A percentile compares a stretch with the other conserved stretches of the same genome.
These are phyloP conservation scores for Leptographium flavum DNA, from an alignment of 2,329 filamentous ascomycete species.

Conservation along the genomic window DNA sequence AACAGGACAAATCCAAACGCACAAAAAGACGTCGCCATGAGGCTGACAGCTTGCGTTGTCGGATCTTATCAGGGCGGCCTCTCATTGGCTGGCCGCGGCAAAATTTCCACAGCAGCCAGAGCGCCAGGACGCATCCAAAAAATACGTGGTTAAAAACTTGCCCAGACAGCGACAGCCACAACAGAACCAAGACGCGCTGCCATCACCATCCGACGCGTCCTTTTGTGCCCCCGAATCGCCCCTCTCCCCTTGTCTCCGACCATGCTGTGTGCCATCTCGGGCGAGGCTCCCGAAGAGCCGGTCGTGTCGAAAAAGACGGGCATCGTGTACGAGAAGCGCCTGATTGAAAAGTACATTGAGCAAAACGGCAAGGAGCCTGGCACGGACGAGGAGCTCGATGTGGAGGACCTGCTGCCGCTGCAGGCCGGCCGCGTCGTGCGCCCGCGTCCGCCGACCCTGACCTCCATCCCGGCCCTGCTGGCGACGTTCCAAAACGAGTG, in stretches of 20 bases:
- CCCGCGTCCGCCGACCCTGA: slow-evolving; percentile 82
- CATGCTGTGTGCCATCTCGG: slow-evolving; percentile 47
- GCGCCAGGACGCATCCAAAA: not conserved
- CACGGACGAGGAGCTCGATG: slow-evolving; percentile 68
- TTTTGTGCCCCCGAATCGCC: too few species aligned
- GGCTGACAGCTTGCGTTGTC: too few species aligned
- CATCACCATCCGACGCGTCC: not conserved
- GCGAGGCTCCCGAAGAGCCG: slow-evolving; percentile 87
- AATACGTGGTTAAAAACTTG: not conserved
- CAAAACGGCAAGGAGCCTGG: slow-evolving; percentile 88
- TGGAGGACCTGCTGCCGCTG: slow-evolving; percentile 77
- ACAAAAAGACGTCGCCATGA: too few species aligned
- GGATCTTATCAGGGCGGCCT: slow-evolving; percentile 7
- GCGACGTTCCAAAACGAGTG: slow-evolving; percentile 96
- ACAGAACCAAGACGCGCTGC: not conserved
- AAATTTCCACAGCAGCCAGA: slow-evolving; percentile 7
- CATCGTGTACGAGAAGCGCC: slow-evolving; percentile 82
- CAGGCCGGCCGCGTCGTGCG: slow-evolving; percentile 73
- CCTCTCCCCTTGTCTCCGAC: too few species aligned
- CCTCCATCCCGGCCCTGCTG: slow-evolving; percentile 88
- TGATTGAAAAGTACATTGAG: slow-evolving; percentile 88
- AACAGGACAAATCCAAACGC: too few species aligned
- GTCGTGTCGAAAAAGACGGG: slow-evolving; percentile 86
- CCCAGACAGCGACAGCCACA: not conserved
- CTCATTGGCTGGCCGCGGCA: slow-evolving; percentile 8